Conservation (phyloP, 2,329 filamentous ascomycete species). For the Alternaria ventricosa region DNA sequence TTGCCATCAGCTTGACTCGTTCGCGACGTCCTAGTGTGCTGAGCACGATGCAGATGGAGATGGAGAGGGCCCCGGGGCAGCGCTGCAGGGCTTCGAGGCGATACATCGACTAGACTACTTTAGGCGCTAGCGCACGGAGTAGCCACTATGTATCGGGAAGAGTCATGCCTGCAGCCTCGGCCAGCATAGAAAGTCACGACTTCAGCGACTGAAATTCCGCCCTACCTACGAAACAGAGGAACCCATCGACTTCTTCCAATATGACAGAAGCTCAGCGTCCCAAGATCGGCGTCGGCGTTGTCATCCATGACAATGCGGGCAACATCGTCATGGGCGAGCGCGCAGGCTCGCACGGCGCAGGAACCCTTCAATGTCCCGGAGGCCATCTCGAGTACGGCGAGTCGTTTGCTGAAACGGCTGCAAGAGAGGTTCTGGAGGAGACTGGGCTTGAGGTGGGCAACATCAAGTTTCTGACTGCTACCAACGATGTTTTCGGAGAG, state of each 20-base stretch:
- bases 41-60: neutral
- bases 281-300: slow-evolving; percentile 58
- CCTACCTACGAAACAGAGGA: neutral
- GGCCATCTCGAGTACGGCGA: slow-evolving; percentile 78
- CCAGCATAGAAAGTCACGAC: neutral
- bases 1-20: neutral
- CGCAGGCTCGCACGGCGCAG: slow-evolving; percentile 50
- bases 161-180: neutral
- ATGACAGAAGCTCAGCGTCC: slow-evolving; percentile 37
- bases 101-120: neutral
- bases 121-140: neutral
- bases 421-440: slow-evolving; percentile 73
- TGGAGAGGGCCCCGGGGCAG: neutral
- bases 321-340: slow-evolving; percentile 58
- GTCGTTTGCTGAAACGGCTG: slow-evolving; percentile 66
- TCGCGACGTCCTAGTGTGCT: neutral
- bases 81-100: neutral
- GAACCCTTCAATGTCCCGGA: slow-evolving; percentile 72
- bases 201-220: neutral
- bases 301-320: slow-evolving; percentile 52
- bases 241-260: neutral
- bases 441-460: slow-evolving; percentile 63
- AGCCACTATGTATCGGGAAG: neutral
- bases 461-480: slow-evolving; percentile 64
- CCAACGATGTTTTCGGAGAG: slow-evolving; percentile 71